phyloP scores from a whole-genome alignment of 257 asterid species.

The Solanum medicagineum region DNA sequence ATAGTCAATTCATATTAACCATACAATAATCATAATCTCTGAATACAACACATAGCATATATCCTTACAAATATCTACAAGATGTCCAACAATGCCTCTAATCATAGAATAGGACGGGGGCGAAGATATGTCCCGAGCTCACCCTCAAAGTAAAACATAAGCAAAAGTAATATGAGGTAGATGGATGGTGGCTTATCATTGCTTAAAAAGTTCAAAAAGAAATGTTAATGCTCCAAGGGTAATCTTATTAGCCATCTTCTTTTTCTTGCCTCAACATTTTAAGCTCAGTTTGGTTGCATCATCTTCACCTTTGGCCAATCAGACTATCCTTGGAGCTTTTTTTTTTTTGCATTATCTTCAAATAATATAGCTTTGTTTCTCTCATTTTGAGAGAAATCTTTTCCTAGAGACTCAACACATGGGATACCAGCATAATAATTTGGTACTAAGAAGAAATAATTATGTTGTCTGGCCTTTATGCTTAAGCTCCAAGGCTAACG shows the following conservation, averaged over 20 bases:
- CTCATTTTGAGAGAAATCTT: conserved; percentile 32
- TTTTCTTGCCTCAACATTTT: conserved; percentile 61
- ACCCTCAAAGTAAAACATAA: too few relatives aligned
- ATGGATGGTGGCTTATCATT: too few relatives aligned
- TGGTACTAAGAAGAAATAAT: conserved; percentile 9
- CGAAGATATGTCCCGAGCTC: too few relatives aligned
- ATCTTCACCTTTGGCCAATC: conserved; percentile 67
- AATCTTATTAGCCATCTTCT: conserved; percentile 15
- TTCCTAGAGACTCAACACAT: conserved; percentile 36
- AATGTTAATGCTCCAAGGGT: too few relatives aligned
- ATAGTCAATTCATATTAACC: too few relatives aligned
- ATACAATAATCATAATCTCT: too few relatives aligned
- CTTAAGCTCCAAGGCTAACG: background rate
- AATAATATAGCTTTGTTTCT: conserved; percentile 33
- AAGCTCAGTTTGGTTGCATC: conserved; percentile 53
- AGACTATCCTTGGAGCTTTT: conserved; percentile 40
- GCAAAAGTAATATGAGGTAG: too few relatives aligned
- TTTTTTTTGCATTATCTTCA: conserved; percentile 35
- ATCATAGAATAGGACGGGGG: too few relatives aligned
- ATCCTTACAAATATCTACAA: too few relatives aligned
- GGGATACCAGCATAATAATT: conserved; percentile 38
- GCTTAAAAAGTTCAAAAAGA: too few relatives aligned
- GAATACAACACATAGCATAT: too few relatives aligned
- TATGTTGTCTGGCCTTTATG: background rate
- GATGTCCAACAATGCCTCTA: too few relatives aligned